These are phyloP conservation scores for Botryosphaeria agaves DNA, from an alignment of 2,329 filamentous ascomycete species.

Conservation along the genomic window DNA sequence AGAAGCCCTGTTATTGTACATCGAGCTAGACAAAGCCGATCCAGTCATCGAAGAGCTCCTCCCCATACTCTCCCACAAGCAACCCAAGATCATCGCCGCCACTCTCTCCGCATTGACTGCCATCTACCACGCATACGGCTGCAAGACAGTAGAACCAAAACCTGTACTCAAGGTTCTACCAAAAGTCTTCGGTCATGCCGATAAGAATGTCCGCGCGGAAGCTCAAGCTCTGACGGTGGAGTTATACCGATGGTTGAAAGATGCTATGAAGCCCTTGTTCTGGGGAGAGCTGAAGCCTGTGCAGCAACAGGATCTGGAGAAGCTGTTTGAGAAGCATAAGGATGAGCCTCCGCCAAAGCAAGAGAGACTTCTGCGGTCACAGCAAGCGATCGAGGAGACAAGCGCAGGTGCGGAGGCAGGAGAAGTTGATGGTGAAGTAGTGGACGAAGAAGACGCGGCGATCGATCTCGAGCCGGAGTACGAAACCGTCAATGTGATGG, in stretches of 20 bases:
- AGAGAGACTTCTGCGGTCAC: slow-evolving; percentile 70
- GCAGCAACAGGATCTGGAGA: slow-evolving; percentile 85
- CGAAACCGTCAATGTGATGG: slow-evolving; percentile 72
- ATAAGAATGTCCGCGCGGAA: slow-evolving; percentile 94
- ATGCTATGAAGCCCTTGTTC: slow-evolving; percentile 96
- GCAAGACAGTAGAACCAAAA: slow-evolving; percentile 87
- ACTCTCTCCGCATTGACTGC: slow-evolving; percentile 60
- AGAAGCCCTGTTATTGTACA: slow-evolving; percentile 73
- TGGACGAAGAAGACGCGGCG: slow-evolving; percentile 43
- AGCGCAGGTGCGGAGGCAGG: slow-evolving; percentile 38
- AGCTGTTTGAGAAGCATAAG: slow-evolving; percentile 86
- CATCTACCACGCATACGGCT: slow-evolving; percentile 87
- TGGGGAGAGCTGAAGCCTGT: slow-evolving; percentile 92
- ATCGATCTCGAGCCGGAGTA: slow-evolving; percentile 48
- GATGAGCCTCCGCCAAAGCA: slow-evolving; percentile 76
- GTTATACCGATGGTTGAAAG: slow-evolving; percentile 89
- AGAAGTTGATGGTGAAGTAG: slow-evolving; percentile 34
- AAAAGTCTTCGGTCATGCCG: slow-evolving; percentile 85
- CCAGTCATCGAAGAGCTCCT: slow-evolving; percentile 84
- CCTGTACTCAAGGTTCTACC: slow-evolving; percentile 74
- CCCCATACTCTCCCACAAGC: slow-evolving; percentile 68
- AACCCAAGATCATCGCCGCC: slow-evolving; percentile 71
- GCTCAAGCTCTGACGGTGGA: slow-evolving; percentile 84
- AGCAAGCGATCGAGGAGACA: slow-evolving; percentile 69
- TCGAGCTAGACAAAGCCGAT: slow-evolving; percentile 74